These are phyloP conservation scores for Chenopodium quinoa DNA, from an alignment of 148 eudicot genomes.

Conservation along the genomic window DNA sequence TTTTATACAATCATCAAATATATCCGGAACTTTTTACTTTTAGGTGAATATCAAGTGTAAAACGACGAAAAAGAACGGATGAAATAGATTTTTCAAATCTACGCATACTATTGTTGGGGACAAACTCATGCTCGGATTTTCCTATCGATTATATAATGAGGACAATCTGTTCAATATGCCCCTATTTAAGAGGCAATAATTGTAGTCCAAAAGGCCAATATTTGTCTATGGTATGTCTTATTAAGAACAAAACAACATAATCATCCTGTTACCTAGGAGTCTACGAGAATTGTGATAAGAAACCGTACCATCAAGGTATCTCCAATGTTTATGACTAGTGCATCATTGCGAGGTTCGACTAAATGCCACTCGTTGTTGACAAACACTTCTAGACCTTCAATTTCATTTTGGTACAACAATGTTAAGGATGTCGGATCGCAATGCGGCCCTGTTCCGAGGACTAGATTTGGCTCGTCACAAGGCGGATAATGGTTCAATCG, in stretches of 20 bases:
- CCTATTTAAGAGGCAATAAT: background rate
- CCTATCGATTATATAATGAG: background rate
- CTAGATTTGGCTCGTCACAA: slow-evolving; percentile 39
- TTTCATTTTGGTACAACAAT: slow-evolving; percentile 48
- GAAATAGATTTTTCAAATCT: too few relatives aligned
- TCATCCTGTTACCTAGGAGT: background rate
- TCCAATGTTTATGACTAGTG: slow-evolving; percentile 58
- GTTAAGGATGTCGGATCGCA: slow-evolving; percentile 55
- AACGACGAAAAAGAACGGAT: too few relatives aligned
- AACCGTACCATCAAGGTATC: slow-evolving; percentile 51
- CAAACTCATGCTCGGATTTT: background rate
- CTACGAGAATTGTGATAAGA: background rate
- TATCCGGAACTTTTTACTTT: too few relatives aligned
- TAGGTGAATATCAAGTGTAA: too few relatives aligned
- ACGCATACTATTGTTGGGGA: background rate
- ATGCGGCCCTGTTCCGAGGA: slow-evolving; percentile 63
- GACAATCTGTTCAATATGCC: background rate
- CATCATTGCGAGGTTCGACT: slow-evolving; percentile 37
- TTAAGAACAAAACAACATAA: background rate
- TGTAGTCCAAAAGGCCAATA: background rate
- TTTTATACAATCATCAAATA: too few relatives aligned
- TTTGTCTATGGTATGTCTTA: background rate
- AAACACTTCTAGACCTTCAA: slow-evolving; percentile 58
- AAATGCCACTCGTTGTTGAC: slow-evolving; percentile 41
- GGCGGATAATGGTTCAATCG: slow-evolving; percentile 56